A percentile compares a stretch with the other conserved stretches of the same genome.
Conservation (phyloP, 2,329 filamentous ascomycete species). For the Cladophialophora chaetospira region DNA sequence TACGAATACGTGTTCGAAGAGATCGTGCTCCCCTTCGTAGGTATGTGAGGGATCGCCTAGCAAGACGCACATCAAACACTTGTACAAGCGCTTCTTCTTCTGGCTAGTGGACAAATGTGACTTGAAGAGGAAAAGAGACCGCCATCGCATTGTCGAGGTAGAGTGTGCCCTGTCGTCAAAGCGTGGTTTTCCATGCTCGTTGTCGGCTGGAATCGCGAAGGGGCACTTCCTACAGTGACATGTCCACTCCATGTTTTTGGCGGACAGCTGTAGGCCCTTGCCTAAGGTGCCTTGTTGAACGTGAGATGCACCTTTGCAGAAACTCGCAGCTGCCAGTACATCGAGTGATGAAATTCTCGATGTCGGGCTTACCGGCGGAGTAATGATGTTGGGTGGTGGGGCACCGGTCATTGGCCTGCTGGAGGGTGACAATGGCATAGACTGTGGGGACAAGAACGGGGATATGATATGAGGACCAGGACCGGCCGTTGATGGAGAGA, state of each 20-base stretch:
- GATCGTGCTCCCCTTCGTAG: conserved; percentile 16
- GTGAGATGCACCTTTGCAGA: conserved; percentile 23
- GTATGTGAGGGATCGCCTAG: conserved; percentile 1
- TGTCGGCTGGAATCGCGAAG: conserved; percentile 19
- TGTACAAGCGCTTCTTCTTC: conserved; percentile 16
- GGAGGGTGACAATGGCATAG: conserved; percentile 10
- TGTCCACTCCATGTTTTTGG: conserved; percentile 22
- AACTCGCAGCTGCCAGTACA: conserved; percentile 12
- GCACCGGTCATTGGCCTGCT: conserved; percentile 6
- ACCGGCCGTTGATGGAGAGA: neutral
- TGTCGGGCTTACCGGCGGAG: conserved; percentile 22
- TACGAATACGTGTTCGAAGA: conserved; percentile 21
- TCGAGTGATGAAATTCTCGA: conserved; percentile 10
- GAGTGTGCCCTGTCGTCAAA: conserved; percentile 21
- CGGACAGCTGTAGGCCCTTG: conserved; percentile 17
- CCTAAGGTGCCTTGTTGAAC: conserved; percentile 17
- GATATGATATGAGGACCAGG: conserved; percentile 8
- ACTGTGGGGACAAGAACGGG: conserved; percentile 3
- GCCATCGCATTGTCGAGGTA: conserved; percentile 16
- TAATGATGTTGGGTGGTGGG: conserved; percentile 11
- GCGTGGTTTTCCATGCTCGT: conserved; percentile 18
- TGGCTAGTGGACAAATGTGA: conserved; percentile 16
- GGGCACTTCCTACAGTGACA: conserved; percentile 24
- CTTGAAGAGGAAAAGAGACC: conserved; percentile 23
- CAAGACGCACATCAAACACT: conserved; percentile 20